Evolutionary conservation across 805 yeast species (phyloP).

Genomic region (Teunomyces pallodes): DNA sequence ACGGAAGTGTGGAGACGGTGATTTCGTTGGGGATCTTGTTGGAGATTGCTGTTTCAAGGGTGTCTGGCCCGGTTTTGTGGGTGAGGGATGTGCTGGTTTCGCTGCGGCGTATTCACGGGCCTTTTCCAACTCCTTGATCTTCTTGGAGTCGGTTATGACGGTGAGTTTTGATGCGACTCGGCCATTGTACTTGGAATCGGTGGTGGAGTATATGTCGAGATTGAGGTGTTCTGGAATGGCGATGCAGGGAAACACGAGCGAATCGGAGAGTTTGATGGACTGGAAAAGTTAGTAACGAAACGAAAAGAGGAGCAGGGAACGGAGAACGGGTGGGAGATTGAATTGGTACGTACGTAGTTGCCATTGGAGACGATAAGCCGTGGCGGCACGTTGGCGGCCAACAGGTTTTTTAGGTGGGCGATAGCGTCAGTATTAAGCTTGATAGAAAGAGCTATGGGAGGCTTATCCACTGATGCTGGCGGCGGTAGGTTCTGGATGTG

Average conservation of each 20-base stretch:
- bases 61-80: background rate
- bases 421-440: conserved; percentile 28
- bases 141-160: conserved; percentile 30
- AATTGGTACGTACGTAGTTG: conserved; percentile 24
- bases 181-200: conserved; percentile 24
- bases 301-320: background rate
- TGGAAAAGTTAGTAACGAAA: conserved; percentile 18
- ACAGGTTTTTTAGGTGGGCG: conserved; percentile 19
- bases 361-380: conserved; percentile 39
- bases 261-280: conserved; percentile 28
- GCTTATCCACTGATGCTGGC: conserved; percentile 10
- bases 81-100: background rate
- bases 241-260: conserved; percentile 30
- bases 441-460: conserved; percentile 26
- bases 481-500: background rate
- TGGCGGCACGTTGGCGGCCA: conserved; percentile 17
- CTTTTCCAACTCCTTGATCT: conserved; percentile 14
- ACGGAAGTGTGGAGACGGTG: background rate
- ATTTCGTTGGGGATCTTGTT: conserved; percentile 2
- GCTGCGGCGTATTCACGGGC: conserved; percentile 1
- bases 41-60: background rate
- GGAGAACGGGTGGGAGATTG: no score
- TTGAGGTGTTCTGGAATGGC: conserved; percentile 34
- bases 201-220: conserved; percentile 28
- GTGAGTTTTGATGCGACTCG: conserved; percentile 29